These are phyloP conservation scores for Thielaviopsis punctulata DNA, from an alignment of 2,329 filamentous ascomycete species.

Conservation along the genomic window DNA sequence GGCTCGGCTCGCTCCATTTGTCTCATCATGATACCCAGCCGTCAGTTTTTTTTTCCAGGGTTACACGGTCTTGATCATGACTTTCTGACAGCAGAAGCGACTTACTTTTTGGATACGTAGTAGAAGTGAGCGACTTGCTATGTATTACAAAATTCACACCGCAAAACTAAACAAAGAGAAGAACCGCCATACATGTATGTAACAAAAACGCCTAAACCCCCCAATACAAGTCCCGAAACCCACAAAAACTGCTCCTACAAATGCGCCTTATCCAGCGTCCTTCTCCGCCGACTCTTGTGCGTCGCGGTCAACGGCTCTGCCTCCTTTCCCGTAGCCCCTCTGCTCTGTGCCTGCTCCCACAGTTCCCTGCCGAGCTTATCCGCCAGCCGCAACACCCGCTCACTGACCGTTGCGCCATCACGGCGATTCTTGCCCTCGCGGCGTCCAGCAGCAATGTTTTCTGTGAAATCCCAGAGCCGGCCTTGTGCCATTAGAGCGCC, in stretches of 20 bases:
- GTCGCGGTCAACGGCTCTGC: constrained; percentile 23
- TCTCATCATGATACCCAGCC: not conserved
- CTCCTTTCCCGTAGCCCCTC: constrained; percentile 32
- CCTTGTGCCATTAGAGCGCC: constrained; percentile 51
- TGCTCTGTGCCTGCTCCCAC: constrained; percentile 42
- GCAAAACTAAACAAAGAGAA: not conserved
- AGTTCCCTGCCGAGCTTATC: constrained; percentile 55
- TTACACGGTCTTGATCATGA: not conserved
- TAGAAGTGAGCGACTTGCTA: too few species aligned
- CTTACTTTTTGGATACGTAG: not conserved
- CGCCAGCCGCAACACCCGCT: constrained; percentile 59
- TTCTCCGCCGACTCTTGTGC: constrained; percentile 30
- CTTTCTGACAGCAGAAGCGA: not conserved
- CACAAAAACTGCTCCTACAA: not conserved
- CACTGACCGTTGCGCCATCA: constrained; percentile 81
- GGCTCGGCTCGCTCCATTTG: not conserved
- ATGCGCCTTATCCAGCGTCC: constrained; percentile 26
- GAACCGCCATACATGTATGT: too few species aligned
- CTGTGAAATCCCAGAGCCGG: constrained; percentile 78
- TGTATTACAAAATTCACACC: not conserved
- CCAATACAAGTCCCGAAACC: too few species aligned
- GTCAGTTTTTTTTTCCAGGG: not conserved
- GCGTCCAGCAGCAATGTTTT: constrained; percentile 65
- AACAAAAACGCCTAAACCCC: not conserved
- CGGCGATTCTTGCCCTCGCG: constrained; percentile 89